These are phyloP conservation scores for Themeda triandra DNA, from an alignment of 176 grass and related monocot species.

Conservation along the genomic window DNA sequence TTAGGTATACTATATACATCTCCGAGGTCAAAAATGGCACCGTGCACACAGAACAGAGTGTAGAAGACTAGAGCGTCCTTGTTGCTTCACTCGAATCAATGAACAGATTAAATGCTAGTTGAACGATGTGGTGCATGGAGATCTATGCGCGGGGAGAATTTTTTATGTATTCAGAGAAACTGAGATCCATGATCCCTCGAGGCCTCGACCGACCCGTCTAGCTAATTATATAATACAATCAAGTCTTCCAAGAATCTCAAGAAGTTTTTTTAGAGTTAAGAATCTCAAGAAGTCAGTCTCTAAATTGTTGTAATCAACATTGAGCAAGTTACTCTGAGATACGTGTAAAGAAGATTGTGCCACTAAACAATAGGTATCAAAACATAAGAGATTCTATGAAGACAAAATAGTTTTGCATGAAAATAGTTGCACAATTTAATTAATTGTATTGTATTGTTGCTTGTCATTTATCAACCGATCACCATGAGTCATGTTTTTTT, in stretches of 20 bases:
- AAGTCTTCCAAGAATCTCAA: background rate
- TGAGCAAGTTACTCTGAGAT: background rate
- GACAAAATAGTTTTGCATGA: no score
- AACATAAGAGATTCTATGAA: no score
- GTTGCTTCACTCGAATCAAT: background rate
- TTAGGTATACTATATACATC: no score
- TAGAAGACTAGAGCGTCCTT: background rate
- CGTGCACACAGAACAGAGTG: background rate
- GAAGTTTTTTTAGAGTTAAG: no score
- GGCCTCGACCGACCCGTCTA: background rate
- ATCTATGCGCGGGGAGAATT: background rate
- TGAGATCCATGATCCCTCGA: background rate
- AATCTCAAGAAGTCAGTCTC: background rate
- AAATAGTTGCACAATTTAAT: no score
- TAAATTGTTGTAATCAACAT: background rate
- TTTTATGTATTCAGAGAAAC: background rate
- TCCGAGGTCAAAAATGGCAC: background rate
- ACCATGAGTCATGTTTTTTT: no score
- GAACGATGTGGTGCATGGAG: slow-evolving; percentile 1
- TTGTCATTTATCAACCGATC: no score
- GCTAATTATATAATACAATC: background rate
- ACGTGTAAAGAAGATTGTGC: background rate
- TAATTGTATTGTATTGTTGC: no score
- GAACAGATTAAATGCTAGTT: background rate
- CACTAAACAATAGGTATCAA: no score